Percentiles rank a stretch among this genome's conserved stretches.
These are phyloP conservation scores for Cornus florida DNA, from an alignment of 148 eudicot species.

Conservation along the genomic window DNA sequence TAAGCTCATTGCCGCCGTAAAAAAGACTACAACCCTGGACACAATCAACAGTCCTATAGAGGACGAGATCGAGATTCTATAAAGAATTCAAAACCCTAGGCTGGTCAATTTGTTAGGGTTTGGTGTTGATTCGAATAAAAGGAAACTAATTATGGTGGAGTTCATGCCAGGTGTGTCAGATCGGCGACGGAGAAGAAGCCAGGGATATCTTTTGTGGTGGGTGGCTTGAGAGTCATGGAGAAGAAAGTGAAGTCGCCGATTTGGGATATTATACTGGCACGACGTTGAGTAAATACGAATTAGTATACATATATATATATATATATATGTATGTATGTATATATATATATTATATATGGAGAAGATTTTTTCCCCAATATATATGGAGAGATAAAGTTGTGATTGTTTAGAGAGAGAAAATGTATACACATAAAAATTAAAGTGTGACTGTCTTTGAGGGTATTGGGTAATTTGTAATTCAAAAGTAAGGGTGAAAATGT, in stretches of 20 bases:
- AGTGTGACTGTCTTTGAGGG: no score
- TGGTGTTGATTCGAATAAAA: conserved; percentile 17
- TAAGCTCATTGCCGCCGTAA: conserved; percentile 61
- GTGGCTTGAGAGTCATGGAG: conserved; percentile 32
- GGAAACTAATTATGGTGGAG: conserved; percentile 50
- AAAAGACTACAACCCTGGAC: conserved; percentile 18
- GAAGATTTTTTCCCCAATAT: no score
- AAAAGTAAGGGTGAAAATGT: no score
- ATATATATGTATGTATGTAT: no score
- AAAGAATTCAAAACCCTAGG: conserved; percentile 33
- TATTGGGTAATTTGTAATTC: no score
- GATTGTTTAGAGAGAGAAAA: no score
- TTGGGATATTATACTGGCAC: conserved; percentile 21
- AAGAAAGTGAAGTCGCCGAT: conserved; percentile 35
- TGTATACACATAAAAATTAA: no score
- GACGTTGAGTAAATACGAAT: conserved; percentile 35
- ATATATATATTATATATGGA: no score
- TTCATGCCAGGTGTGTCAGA: conserved; percentile 78
- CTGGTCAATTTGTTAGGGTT: conserved; percentile 74
- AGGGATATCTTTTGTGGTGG: conserved; percentile 52
- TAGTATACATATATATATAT: no score
- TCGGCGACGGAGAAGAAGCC: conserved; percentile 73
- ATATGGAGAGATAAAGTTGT: no score
- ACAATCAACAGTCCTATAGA: conserved; percentile 25
- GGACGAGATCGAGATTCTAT: conserved; percentile 65